These are phyloP conservation scores for Saccharomyces mikatae DNA, from an alignment of 805 yeast species.

Conservation along the genomic window DNA sequence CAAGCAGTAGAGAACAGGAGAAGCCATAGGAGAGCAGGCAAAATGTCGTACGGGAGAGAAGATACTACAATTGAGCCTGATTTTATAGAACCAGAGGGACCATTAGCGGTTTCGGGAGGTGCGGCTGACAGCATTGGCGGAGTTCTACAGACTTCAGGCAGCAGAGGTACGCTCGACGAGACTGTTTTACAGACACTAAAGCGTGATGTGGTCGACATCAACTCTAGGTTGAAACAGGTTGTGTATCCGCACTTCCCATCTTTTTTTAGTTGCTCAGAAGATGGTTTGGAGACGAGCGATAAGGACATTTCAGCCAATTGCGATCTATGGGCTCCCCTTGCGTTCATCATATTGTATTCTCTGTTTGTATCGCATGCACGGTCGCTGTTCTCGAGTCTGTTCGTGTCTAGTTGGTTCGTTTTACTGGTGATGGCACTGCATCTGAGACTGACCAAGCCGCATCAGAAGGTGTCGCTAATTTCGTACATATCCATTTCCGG, in stretches of 20 bases:
- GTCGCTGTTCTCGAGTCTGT: slow-evolving; percentile 26
- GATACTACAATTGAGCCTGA: slow-evolving; percentile 24
- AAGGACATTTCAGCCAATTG: slow-evolving; percentile 14
- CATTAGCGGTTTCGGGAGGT: neutral
- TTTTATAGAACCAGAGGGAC: slow-evolving; percentile 17
- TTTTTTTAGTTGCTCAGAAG: neutral
- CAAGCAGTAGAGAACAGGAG: neutral
- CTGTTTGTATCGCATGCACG: slow-evolving; percentile 27
- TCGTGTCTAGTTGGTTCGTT: slow-evolving; percentile 26
- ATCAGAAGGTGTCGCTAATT: slow-evolving; percentile 20
- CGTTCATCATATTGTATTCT: slow-evolving; percentile 26
- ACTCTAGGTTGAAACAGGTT: slow-evolving; percentile 26
- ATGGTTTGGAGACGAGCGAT: slow-evolving; percentile 1
- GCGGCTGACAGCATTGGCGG: neutral
- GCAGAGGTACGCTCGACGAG: slow-evolving; percentile 31
- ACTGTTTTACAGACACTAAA: slow-evolving; percentile 22
- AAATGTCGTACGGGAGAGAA: neutral
- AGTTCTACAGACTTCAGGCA: neutral
- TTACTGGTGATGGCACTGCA: slow-evolving; percentile 26
- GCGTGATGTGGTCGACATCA: slow-evolving; percentile 27
- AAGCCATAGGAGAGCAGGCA: neutral
- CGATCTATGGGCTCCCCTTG: slow-evolving; percentile 32
- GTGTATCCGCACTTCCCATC: slow-evolving; percentile 29
- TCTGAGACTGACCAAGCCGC: slow-evolving; percentile 21
- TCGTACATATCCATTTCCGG: slow-evolving; percentile 29